Percentiles rank a stretch among this genome's conserved stretches.
phyloP scores from a whole-genome alignment of 2,329 filamentous ascomycete species.

The Xylariaceae sp. region DNA sequence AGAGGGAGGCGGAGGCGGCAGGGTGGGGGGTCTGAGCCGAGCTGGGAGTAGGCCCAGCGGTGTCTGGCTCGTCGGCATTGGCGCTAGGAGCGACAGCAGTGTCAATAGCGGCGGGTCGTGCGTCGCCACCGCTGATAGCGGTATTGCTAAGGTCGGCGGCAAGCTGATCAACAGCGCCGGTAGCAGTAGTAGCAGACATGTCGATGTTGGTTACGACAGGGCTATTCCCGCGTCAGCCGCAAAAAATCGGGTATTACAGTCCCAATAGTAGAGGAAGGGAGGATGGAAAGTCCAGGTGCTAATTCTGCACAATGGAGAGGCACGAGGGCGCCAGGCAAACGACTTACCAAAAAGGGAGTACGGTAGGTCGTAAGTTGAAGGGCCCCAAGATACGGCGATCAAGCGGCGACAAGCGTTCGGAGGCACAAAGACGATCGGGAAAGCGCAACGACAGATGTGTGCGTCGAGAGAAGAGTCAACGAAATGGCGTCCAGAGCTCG shows the following conservation, averaged over 20 bases:
- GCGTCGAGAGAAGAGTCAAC: slow-evolving; percentile 7
- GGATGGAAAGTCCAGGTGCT: neutral
- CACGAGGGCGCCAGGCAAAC: neutral
- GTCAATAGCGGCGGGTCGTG: slow-evolving; percentile 64
- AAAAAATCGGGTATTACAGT: neutral
- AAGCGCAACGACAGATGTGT: slow-evolving; percentile 7
- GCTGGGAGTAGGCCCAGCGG: slow-evolving; percentile 63
- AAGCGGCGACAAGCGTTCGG: slow-evolving; percentile 17
- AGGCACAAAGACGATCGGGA: slow-evolving; percentile 23
- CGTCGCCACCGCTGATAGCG: slow-evolving; percentile 63
- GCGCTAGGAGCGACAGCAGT: slow-evolving; percentile 59
- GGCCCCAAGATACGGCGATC: slow-evolving; percentile 16
- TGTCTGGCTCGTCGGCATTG: slow-evolving; percentile 54
- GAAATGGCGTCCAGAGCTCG: slow-evolving; percentile 4
- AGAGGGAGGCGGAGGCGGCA: slow-evolving; percentile 94
- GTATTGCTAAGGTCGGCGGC: slow-evolving; percentile 69
- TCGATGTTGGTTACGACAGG: slow-evolving; percentile 23
- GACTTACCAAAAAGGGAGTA: slow-evolving; percentile 12
- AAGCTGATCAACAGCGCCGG: slow-evolving; percentile 70
- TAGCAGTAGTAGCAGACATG: slow-evolving; percentile 56
- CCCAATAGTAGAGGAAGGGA: neutral
- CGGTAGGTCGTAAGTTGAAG: slow-evolving; percentile 14
- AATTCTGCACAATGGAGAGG: slow-evolving; percentile 2
- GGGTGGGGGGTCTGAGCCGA: slow-evolving; percentile 67
- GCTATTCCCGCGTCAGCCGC: slow-evolving; percentile 17